Percentiles rank a stretch among this genome's conserved stretches.
phyloP scores from a whole-genome alignment of 2,329 filamentous ascomycete species.

The Xylaria sp. region DNA sequence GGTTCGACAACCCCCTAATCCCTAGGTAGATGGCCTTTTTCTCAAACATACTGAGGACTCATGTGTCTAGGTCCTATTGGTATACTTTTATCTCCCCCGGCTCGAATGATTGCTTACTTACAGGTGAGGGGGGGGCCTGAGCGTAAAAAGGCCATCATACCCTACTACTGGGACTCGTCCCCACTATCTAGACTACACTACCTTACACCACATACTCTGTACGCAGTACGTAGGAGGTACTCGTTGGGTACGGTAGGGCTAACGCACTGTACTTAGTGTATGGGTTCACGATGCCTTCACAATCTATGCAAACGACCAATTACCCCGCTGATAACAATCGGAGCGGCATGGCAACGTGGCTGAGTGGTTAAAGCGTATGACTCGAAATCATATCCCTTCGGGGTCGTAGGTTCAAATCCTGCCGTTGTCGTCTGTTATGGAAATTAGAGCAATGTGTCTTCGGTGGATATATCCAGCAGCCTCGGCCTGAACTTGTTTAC shows the following conservation, averaged over 20 bases:
- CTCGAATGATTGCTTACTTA: slow-evolving; percentile 4
- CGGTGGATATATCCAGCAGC: no score
- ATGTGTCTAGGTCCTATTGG: not conserved
- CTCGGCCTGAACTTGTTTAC: no score
- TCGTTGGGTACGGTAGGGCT: not conserved
- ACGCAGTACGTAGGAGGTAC: not conserved
- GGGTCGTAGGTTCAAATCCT: slow-evolving; percentile 25
- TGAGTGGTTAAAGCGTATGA: slow-evolving; percentile 32
- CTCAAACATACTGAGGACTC: not conserved
- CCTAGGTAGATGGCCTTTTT: not conserved
- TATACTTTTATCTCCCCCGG: not conserved
- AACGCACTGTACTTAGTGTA: slow-evolving; percentile 1
- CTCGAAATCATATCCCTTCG: slow-evolving; percentile 31
- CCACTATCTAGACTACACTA: no score
- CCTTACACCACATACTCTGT: no score
- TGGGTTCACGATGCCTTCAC: slow-evolving; percentile 12
- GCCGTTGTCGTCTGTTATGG: slow-evolving; percentile 3
- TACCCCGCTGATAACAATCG: not conserved
- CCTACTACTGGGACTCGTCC: slow-evolving; percentile 2
- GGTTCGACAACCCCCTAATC: not conserved
- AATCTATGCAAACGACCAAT: not conserved
- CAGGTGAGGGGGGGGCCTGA: not conserved
- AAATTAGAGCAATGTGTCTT: no score
- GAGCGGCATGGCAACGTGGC: slow-evolving; percentile 19
- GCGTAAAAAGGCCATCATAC: slow-evolving; percentile 13